phyloP scores from a whole-genome alignment of 169 alveolate species.

The Amoebophrya sp. region DNA sequence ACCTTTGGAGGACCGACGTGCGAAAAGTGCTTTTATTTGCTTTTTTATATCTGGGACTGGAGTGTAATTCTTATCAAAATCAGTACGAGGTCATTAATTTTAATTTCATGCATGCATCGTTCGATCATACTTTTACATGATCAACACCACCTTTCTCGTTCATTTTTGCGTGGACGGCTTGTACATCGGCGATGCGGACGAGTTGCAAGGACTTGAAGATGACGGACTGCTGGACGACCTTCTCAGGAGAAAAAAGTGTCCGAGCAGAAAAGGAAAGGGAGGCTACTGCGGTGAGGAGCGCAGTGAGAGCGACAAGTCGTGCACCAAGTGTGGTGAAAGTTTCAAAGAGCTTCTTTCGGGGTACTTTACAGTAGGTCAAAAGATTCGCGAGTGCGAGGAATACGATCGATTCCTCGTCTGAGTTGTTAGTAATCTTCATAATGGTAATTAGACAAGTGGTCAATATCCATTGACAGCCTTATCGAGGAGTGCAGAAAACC shows the following conservation, averaged over 20 bases:
- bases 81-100: no score
- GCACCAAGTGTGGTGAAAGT: neutral
- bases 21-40: no score
- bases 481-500: no score
- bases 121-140: no score
- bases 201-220: neutral
- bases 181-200: neutral
- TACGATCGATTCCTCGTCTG: neutral
- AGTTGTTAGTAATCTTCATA: no score
- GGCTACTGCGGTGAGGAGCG: neutral
- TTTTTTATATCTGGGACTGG: no score
- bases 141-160: no score
- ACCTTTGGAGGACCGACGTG: no score
- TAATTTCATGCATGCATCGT: no score
- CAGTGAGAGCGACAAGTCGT: neutral
- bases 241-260: neutral
- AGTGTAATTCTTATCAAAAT: no score
- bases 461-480: no score
- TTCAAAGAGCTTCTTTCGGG: neutral
- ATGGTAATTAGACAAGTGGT: no score
- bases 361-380: neutral
- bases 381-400: neutral
- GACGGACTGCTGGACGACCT: constrained; percentile 9
- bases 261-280: neutral
- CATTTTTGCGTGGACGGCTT: neutral